Evolutionary conservation across 179 eudicot genomes (phyloP).

Genomic region (Corrigiola litoralis): DNA sequence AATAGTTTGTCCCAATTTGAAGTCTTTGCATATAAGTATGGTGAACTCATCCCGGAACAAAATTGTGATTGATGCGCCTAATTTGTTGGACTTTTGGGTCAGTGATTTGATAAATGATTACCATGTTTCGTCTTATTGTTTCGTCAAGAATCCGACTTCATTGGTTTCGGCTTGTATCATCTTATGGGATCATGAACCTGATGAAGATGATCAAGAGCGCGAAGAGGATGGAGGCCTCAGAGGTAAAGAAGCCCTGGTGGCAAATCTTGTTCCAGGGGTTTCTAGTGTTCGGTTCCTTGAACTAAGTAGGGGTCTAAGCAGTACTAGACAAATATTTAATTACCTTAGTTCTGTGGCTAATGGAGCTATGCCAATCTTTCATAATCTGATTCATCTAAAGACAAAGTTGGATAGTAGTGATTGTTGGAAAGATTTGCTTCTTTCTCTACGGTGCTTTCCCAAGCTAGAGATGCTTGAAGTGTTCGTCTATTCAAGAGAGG

Average conservation of each 20-base stretch:
- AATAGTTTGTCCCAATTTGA: neutral
- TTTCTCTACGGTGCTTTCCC: neutral
- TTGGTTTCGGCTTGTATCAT: neutral
- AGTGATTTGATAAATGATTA: too few relatives aligned
- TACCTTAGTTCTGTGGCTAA: neutral
- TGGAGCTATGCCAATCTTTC: neutral
- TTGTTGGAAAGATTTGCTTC: neutral
- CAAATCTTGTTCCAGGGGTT: neutral
- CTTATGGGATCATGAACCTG: neutral
- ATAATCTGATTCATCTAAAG: neutral
- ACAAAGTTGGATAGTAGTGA: neutral
- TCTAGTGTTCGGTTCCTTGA: neutral
- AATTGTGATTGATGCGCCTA: neutral
- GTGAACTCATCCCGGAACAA: too few relatives aligned
- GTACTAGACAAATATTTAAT: neutral
- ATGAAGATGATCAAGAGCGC: neutral
- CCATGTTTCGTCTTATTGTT: neutral
- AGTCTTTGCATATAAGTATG: neutral
- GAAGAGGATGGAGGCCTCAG: neutral
- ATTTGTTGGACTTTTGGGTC: neutral
- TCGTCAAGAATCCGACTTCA: neutral
- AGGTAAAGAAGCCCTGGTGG: neutral
- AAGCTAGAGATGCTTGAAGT: neutral
- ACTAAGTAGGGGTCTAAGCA: neutral
- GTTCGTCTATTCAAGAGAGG: neutral